A percentile compares a stretch with the other conserved stretches of the same genome.
Conservation (phyloP, 2,329 filamentous ascomycete species). For the Clonostachys rosea region DNA sequence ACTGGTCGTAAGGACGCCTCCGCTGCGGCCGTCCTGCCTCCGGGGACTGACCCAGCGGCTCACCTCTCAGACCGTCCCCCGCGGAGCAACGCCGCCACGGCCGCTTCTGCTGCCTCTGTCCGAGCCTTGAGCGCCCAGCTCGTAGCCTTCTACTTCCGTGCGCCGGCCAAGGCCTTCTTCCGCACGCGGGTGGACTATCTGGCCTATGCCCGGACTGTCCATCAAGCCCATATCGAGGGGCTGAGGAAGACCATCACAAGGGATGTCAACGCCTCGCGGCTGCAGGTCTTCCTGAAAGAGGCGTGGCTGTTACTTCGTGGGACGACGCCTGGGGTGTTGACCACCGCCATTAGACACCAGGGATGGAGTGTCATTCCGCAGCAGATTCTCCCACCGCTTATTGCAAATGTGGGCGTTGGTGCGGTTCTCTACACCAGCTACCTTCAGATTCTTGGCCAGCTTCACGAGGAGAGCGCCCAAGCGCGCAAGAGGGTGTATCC, state of each 20-base stretch:
- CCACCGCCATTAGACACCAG: conserved; percentile 61
- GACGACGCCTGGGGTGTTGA: conserved; percentile 66
- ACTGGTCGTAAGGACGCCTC: conserved; percentile 5
- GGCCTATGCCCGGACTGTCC: conserved; percentile 50
- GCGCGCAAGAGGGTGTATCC: conserved; percentile 63
- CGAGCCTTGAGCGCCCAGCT: conserved; percentile 79
- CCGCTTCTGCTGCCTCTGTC: conserved; percentile 80
- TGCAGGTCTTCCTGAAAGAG: conserved; percentile 26
- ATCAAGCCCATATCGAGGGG: conserved; percentile 36
- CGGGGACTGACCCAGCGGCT: conserved; percentile 24
- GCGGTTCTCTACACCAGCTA: conserved; percentile 74
- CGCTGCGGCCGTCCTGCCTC: conserved; percentile 4
- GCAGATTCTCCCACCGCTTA: conserved; percentile 70
- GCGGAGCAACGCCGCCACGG: conserved; percentile 54
- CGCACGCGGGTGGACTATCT: conserved; percentile 82
- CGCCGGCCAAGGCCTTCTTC: conserved; percentile 90
- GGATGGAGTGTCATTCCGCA: conserved; percentile 73
- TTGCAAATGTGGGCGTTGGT: conserved; percentile 71
- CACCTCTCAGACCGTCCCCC: conserved; percentile 38
- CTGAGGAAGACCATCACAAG: conserved; percentile 24
- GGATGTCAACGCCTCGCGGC: conserved; percentile 23
- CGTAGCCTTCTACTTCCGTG: conserved; percentile 87
- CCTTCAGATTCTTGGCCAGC: conserved; percentile 59
- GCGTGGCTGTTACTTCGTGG: conserved; percentile 49
- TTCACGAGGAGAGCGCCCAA: conserved; percentile 60